A percentile compares a stretch with the other conserved stretches of the same genome.
Evolutionary conservation across 306 rosid genomes (phyloP).

Genomic region (Cicer cuneatum): DNA sequence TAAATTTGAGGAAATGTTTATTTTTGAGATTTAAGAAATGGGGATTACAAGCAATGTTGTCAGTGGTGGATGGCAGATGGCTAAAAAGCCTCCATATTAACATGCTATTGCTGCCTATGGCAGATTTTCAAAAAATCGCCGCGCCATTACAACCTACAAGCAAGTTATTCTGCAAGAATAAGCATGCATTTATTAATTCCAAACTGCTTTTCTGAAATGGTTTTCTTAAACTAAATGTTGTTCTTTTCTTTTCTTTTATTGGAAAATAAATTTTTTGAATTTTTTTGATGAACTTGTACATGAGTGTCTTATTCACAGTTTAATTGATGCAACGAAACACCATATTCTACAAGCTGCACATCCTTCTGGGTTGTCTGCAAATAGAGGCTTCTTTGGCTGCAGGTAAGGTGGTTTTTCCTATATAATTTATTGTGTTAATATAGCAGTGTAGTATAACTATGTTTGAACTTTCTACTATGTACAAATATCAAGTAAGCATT

Average conservation of each 20-base stretch:
- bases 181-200: not conserved
- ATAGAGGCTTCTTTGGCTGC: constrained; percentile 97
- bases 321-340: constrained; percentile 81
- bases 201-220: constrained; percentile 28
- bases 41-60: too few species aligned
- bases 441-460: not conserved
- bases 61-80: too few species aligned
- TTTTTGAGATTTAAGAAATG: not conserved
- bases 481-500: constrained; percentile 10
- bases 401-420: constrained; percentile 56
- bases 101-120: too few species aligned
- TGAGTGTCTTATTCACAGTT: constrained; percentile 55
- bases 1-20: not conserved
- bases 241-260: constrained; percentile 13
- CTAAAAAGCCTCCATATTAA: too few species aligned
- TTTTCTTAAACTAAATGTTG: constrained; percentile 30
- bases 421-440: not conserved
- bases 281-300: constrained; percentile 32
- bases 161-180: not conserved
- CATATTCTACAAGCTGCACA: constrained; percentile 90
- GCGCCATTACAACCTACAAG: too few species aligned
- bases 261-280: constrained; percentile 26
- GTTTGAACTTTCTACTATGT: constrained; percentile 23
- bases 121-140: too few species aligned
- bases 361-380: constrained; percentile 97